Base-by-base conservation (phyloP, 2,329 filamentous ascomycete genomes). In the Xylariaceae sp. region DNA sequence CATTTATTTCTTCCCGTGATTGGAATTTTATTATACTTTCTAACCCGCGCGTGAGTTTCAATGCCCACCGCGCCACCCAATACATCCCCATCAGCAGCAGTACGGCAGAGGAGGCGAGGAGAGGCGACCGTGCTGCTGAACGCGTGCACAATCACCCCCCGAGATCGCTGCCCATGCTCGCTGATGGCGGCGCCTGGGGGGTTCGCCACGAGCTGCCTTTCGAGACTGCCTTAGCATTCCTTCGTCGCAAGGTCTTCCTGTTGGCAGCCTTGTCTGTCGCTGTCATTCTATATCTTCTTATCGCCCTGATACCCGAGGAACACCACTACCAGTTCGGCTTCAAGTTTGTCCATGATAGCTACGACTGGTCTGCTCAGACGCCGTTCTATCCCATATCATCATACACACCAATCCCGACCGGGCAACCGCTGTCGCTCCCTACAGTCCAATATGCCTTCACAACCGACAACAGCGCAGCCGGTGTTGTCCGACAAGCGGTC, bases 321-420 rank as follows among this genome's bases (percentile, higher is more conserved):
- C 44, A 35, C 49, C 50, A 60, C 20, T 50, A 53, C 21, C 48
- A 57, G 12, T 61, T 51, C 50, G 56, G 58, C 22, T 61, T 59
- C 46, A 49, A 45, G 38, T 63, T 53, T 32, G 59, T 62, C n/a
- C 52, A 44, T 27, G 54, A 54, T 21, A 56, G 52, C 45, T 61
- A 60, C 49, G 54, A 63, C 50, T 63, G 59, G 59, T 59, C 60
- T n/a, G 49, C 56, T n/a, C 52, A 55, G 38, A 45, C 42, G 36
- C 37, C 56, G 12, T 49, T 52, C 32, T 55, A 56, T 42, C 59
- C 59, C 6, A 55, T 62, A 29, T 42, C 57, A 22, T 47, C 58
- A 27, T 57, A 58, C 33, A 52, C 51, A 4, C 59, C 57, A 11
- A 41, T 63, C 14, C 60, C 60, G 14, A 53, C 57, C 5, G 59